A percentile compares a stretch with the other conserved stretches of the same genome.
phyloP scores from a whole-genome alignment of 305 asterid species.

The Solanum hybrid region DNA sequence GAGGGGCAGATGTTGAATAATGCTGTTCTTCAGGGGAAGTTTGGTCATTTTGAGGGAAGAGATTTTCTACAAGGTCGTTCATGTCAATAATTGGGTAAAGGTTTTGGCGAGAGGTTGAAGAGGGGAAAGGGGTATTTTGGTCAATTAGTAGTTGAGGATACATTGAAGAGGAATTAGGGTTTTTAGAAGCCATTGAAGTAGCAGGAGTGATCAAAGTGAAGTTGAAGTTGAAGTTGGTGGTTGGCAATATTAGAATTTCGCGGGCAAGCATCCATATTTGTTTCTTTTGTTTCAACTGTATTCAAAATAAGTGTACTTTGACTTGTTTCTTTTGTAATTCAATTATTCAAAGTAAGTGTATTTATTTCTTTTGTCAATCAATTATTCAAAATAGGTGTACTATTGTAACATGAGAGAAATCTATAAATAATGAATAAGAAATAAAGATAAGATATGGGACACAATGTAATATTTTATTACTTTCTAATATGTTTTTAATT shows the following conservation, averaged over 20 bases:
- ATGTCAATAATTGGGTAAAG: conserved; percentile 51
- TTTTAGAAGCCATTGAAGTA: conserved; percentile 36
- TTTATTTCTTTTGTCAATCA: neutral
- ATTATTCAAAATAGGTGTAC: neutral
- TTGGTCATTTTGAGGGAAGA: neutral
- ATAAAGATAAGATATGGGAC: no score
- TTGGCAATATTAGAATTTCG: neutral
- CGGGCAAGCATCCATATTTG: neutral
- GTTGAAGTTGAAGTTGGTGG: neutral
- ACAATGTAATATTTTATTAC: no score
- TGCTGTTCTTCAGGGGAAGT: neutral
- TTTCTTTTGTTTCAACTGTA: neutral
- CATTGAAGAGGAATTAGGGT: conserved; percentile 10
- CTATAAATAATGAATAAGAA: neutral
- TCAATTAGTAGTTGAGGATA: conserved; percentile 12
- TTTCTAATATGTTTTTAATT: no score
- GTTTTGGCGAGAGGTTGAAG: conserved; percentile 16
- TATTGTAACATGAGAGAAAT: neutral
- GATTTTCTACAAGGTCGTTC: conserved; percentile 27
- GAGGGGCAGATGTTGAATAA: conserved; percentile 44
- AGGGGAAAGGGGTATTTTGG: conserved; percentile 11
- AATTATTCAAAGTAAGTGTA: neutral
- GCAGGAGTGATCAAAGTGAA: neutral
- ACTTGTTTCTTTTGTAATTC: neutral
- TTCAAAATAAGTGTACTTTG: neutral